Evolutionary conservation across 2,329 filamentous ascomycete species (phyloP).

Genomic region (Colletotrichum somersetense): DNA sequence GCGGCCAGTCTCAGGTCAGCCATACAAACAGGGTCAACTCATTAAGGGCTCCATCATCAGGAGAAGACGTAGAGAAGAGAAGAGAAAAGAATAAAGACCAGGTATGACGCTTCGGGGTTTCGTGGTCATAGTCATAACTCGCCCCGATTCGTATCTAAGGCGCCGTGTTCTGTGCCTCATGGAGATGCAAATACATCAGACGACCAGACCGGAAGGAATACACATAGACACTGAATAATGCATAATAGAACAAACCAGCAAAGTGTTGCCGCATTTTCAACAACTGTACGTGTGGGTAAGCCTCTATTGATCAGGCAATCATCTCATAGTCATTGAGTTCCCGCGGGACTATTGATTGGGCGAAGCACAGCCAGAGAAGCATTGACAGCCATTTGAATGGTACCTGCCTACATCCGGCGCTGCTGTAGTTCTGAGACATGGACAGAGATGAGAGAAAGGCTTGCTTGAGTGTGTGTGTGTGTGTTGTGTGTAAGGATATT

Average conservation of each 20-base stretch:
- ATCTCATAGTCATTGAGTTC: neutral
- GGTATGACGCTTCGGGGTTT: too few relatives aligned
- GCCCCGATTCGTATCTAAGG: neutral
- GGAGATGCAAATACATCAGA: rapidly evolving
- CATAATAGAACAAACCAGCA: neutral
- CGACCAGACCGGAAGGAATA: too few relatives aligned
- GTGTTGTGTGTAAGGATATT: too few relatives aligned
- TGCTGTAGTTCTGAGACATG: neutral
- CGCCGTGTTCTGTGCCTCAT: neutral
- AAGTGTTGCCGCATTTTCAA: neutral
- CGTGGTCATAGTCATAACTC: neutral
- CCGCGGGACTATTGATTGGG: neutral
- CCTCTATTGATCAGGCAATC: conserved; percentile 2
- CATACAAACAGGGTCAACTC: too few relatives aligned
- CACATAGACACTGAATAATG: too few relatives aligned
- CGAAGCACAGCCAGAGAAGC: neutral
- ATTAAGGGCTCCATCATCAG: neutral
- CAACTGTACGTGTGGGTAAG: conserved; percentile 2
- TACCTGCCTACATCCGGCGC: conserved; percentile 5
- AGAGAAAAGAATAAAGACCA: neutral
- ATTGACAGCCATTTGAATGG: neutral
- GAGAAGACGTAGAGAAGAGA: neutral
- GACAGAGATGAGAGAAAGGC: neutral
- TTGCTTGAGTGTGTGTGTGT: neutral
- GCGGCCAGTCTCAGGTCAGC: too few relatives aligned